A percentile compares a stretch with the other conserved stretches of the same genome.
Conservation (phyloP, 768 basidiomycete genomes). For the Tricholoma terreum region DNA sequence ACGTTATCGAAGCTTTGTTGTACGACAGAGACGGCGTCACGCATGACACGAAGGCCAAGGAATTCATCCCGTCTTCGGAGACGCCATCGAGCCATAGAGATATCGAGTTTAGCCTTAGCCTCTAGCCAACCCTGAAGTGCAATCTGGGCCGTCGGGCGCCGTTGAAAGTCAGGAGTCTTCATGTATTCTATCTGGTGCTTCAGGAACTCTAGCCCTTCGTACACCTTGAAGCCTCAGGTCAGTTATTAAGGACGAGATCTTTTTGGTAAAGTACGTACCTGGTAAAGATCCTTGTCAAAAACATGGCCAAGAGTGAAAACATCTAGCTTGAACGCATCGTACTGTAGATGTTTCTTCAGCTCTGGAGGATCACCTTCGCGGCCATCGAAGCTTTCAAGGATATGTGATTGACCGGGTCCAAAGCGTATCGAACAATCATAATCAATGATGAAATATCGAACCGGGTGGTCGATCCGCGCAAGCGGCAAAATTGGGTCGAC, state of each 20-base stretch:
- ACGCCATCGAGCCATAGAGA: neutral
- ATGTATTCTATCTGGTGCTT: neutral
- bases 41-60: neutral
- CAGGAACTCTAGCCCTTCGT: neutral
- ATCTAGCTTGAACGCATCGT: conserved; percentile 9
- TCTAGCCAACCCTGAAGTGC: neutral
- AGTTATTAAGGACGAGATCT: neutral
- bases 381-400: conserved; percentile 3
- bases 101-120: neutral
- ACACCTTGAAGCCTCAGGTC: neutral
- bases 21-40: conserved; percentile 4
- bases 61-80: conserved; percentile 4
- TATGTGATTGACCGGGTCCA: neutral
- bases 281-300: conserved; percentile 13
- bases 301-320: conserved; percentile 11
- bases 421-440: conserved; percentile 20
- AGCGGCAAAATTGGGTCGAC: neutral
- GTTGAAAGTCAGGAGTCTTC: neutral
- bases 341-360: neutral
- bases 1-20: neutral
- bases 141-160: neutral
- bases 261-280: conserved; percentile 12
- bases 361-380: conserved; percentile 5
- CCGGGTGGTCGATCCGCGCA: conserved; percentile 4
- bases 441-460: conserved; percentile 21